Evolutionary conservation across 2,329 filamentous ascomycete genomes (phyloP).

Genomic region (Periconia digitata): DNA sequence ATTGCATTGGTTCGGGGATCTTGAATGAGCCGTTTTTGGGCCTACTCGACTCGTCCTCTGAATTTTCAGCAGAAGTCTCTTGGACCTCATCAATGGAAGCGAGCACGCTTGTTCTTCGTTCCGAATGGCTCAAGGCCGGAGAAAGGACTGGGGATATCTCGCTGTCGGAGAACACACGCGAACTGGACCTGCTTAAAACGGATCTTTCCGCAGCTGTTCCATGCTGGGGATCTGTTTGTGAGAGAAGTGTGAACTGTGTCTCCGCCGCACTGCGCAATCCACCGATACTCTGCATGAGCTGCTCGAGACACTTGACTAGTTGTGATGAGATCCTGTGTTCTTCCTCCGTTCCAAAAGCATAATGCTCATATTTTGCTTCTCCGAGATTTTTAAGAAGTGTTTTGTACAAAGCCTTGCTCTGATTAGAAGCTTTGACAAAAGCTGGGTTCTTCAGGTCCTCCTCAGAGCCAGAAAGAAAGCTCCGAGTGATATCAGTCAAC

Average conservation of each 20-base stretch:
- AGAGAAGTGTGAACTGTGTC: constrained; percentile 83
- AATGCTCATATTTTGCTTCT: constrained; percentile 90
- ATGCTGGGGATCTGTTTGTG: constrained; percentile 53
- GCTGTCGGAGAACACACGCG: constrained; percentile 27
- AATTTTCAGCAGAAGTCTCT: constrained; percentile 36
- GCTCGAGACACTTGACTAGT: constrained; percentile 81
- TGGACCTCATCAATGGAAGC: constrained; percentile 47
- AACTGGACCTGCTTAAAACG: constrained; percentile 23
- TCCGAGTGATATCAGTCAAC: constrained; percentile 76
- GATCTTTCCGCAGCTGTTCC: constrained; percentile 15
- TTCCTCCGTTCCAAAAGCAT: constrained; percentile 74
- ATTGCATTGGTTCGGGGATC: constrained; percentile 30
- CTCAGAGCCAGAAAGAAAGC: constrained; percentile 82
- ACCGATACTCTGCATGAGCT: constrained; percentile 83
- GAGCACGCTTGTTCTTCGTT: constrained; percentile 40
- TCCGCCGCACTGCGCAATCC: constrained; percentile 86
- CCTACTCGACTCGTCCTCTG: constrained; percentile 26
- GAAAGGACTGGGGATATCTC: constrained; percentile 26
- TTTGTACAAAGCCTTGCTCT: constrained; percentile 68
- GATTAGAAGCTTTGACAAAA: constrained; percentile 63
- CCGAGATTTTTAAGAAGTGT: constrained; percentile 75
- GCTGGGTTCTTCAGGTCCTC: constrained; percentile 69
- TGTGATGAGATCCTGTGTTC: constrained; percentile 78
- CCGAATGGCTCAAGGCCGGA: constrained; percentile 32
- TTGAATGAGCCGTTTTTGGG: constrained; percentile 15